Conservation (phyloP, 1,284 basidiomycete species). For the Tilletia horrida region DNA sequence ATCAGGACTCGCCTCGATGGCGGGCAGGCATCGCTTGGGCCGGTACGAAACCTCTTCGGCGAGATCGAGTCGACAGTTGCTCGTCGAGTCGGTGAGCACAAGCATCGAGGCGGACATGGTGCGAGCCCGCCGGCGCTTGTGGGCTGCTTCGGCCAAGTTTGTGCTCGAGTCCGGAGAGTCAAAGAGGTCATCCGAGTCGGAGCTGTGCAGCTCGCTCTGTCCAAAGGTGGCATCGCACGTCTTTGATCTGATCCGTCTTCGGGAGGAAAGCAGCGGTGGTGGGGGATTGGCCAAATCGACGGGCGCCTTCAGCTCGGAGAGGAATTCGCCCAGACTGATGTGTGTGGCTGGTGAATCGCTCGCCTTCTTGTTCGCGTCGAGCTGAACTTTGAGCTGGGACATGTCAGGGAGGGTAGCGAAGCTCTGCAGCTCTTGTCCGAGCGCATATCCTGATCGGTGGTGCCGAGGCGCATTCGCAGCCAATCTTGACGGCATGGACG, state of each 20-base stretch:
- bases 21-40: too few relatives aligned
- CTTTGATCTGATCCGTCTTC: neutral
- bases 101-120: neutral
- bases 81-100: neutral
- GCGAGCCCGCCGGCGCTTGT: neutral
- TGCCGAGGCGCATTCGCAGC: neutral
- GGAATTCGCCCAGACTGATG: neutral
- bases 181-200: too few relatives aligned
- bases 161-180: too few relatives aligned
- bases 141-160: too few relatives aligned
- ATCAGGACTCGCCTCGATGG: too few relatives aligned
- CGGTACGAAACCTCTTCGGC: too few relatives aligned
- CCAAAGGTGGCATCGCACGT: neutral
- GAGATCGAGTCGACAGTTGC: too few relatives aligned
- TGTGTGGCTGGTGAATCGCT: neutral
- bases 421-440: neutral
- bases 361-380: neutral
- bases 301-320: neutral
- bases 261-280: neutral
- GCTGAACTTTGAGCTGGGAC: neutral
- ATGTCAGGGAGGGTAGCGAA: neutral
- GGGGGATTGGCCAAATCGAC: neutral
- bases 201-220: too few relatives aligned
- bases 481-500: neutral
- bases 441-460: neutral